These are phyloP conservation scores for Logfia minima DNA, from an alignment of 129 eudicot genomes.

Conservation along the genomic window DNA sequence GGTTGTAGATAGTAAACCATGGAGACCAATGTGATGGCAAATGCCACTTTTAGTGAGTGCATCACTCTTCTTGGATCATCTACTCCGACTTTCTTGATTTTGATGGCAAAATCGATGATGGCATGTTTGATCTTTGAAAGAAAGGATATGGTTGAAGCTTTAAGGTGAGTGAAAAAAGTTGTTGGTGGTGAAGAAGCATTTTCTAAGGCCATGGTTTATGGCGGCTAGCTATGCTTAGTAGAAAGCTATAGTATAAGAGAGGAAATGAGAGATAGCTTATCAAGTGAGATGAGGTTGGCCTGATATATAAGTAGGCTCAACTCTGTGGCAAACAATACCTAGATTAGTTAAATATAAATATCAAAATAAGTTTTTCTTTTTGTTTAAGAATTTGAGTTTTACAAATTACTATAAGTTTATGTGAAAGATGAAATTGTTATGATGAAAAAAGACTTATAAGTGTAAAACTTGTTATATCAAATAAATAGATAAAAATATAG, in stretches of 20 bases:
- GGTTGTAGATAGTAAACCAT: slow-evolving; percentile 62
- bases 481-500: too few relatives aligned
- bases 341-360: neutral
- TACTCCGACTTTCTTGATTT: slow-evolving; percentile 39
- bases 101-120: slow-evolving; percentile 15
- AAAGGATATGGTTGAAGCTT: slow-evolving; percentile 6
- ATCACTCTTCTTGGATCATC: slow-evolving; percentile 71
- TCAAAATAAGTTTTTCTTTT: too few relatives aligned
- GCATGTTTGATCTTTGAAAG: slow-evolving; percentile 36
- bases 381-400: neutral
- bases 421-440: neutral
- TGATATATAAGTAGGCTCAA: slow-evolving; percentile 37
- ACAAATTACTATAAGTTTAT: neutral
- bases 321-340: neutral
- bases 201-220: slow-evolving; percentile 31
- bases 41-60: slow-evolving; percentile 62
- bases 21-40: slow-evolving; percentile 71
- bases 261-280: slow-evolving; percentile 41
- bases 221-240: slow-evolving; percentile 4
- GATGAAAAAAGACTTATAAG: neutral
- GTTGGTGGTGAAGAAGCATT: slow-evolving; percentile 32
- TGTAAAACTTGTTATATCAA: too few relatives aligned
- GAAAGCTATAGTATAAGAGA: slow-evolving; percentile 10
- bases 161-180: neutral
- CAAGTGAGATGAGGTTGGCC: slow-evolving; percentile 39